phyloP scores from a whole-genome alignment of 2,329 filamentous ascomycete genomes.

The Orbilia oligospora region DNA sequence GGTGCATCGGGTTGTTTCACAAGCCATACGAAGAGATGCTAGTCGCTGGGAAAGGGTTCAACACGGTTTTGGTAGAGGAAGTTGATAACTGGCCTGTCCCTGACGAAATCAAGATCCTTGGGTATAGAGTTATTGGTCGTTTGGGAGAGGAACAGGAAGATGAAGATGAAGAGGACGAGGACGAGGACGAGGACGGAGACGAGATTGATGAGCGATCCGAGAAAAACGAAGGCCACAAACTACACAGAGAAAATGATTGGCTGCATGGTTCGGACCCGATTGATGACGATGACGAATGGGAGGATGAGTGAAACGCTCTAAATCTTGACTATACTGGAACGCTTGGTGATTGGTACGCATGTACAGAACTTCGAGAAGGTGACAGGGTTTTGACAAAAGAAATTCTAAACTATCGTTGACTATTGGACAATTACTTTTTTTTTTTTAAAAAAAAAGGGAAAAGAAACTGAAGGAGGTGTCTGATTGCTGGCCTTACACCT shows the following conservation, averaged over 20 bases:
- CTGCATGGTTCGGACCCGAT: background rate
- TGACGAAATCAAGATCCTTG: slow-evolving; percentile 28
- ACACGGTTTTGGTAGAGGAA: slow-evolving; percentile 65
- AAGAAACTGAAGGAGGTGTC: background rate
- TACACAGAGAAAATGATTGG: background rate
- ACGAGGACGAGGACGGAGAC: background rate
- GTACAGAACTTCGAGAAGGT: background rate
- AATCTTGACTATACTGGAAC: background rate
- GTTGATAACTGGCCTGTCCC: slow-evolving; percentile 41
- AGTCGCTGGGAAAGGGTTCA: slow-evolving; percentile 66
- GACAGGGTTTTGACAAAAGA: background rate
- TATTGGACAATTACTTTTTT: background rate
- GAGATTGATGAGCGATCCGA: background rate
- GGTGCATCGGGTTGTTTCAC: slow-evolving; percentile 67
- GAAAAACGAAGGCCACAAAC: background rate
- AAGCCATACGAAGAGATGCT: slow-evolving; percentile 67
- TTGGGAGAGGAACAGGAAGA: background rate
- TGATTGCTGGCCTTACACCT: background rate
- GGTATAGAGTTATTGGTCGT: slow-evolving; percentile 29
- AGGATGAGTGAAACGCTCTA: background rate
- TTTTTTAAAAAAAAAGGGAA: too few relatives aligned
- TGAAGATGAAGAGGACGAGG: background rate
- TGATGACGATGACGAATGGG: slow-evolving; percentile 5
- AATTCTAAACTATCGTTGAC: background rate
- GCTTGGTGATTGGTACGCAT: background rate